A percentile compares a stretch with the other conserved stretches of the same genome.
phyloP scores from a whole-genome alignment of 805 yeast genomes.

The Metschnikowia shivogae region DNA sequence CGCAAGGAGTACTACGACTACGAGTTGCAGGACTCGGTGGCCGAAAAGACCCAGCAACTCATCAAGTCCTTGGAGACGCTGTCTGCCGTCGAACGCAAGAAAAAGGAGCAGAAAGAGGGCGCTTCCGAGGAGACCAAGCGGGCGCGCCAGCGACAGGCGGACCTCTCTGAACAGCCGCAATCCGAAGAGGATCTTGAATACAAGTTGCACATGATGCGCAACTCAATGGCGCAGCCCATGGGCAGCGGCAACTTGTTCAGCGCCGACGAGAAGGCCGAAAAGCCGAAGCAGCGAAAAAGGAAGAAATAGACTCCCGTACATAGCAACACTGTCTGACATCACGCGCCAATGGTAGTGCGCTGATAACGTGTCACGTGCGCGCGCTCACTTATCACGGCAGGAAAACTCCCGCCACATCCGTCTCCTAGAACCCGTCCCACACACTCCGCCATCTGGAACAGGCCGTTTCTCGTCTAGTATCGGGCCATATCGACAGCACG shows the following conservation, averaged over 20 bases:
- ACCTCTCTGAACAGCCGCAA: conserved; percentile 32
- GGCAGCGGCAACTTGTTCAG: conserved; percentile 11
- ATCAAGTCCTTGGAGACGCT: conserved; percentile 63
- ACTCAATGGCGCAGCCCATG: conserved; percentile 20
- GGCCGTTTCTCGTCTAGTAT: too few species aligned
- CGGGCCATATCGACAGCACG: too few species aligned
- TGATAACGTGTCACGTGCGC: conserved; percentile 6
- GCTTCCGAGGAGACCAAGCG: conserved; percentile 18
- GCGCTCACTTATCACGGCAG: conserved; percentile 3
- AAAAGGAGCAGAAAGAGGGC: conserved; percentile 20
- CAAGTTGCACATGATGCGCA: conserved; percentile 28
- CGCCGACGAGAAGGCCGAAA: background rate
- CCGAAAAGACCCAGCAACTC: conserved; percentile 53
- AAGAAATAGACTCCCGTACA: background rate
- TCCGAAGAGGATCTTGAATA: conserved; percentile 33
- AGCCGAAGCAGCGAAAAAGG: background rate
- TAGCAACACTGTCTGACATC: background rate
- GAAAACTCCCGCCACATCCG: background rate
- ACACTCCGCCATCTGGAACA: too few species aligned
- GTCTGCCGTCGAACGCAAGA: conserved; percentile 65
- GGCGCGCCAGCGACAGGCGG: conserved; percentile 19
- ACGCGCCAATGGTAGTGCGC: conserved; percentile 3
- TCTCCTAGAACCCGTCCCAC: too few species aligned
- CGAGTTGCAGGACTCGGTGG: conserved; percentile 57
- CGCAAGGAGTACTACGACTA: conserved; percentile 63